Evolutionary conservation across 371 early-diverging fungal species (phyloP), one percentile per base, ranked within the genome.

Genomic region (Chytridiales sp.): DNA sequence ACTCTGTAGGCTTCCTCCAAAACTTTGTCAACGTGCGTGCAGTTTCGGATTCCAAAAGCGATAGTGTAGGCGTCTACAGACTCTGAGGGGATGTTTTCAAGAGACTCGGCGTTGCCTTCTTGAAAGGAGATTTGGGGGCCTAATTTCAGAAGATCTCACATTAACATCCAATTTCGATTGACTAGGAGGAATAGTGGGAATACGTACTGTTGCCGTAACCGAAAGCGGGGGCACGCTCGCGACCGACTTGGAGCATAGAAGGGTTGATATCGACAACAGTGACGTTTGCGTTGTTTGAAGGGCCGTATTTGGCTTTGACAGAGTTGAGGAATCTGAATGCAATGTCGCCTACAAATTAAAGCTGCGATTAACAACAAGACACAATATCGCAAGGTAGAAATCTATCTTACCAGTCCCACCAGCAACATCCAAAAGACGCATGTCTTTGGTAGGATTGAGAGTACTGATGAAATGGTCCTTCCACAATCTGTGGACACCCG

Each of bases 21-120:
- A 1, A 92, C 97, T 5, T 72, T 75, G 64, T 95, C 95, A n/a
- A 94, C 77, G 64, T 94, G 89, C 1, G 97, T 96, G 74, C 93
- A 92, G 76, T 97, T 97, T 54, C 96, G 87, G 61, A 97, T 97
- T 44, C 97, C 97, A 74, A 96, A 96, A 9, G 96, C 94, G 60
- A 95, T 94, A 5, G 93, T 93, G 70, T 94, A 97, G 0, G 87
- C 92, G 68, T 97, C 98, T 38, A 91, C 81, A 1, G 90, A 85
- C 54, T 84, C 82, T 66, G 87, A 85, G 17, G 86, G 82, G 38
- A 97, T 83, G 19, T 78, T 76, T 3, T 70, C 80, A 47, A 97
- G 75, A 21, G 87, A 69, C 70, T 97, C 97, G 6, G 95, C 98
- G 70, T 97, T 96, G 36, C 94, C 95, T 27, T 89, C 89, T 50